Conservation (phyloP, 2,329 filamentous ascomycete species). For the Escovopsis sp. region DNA sequence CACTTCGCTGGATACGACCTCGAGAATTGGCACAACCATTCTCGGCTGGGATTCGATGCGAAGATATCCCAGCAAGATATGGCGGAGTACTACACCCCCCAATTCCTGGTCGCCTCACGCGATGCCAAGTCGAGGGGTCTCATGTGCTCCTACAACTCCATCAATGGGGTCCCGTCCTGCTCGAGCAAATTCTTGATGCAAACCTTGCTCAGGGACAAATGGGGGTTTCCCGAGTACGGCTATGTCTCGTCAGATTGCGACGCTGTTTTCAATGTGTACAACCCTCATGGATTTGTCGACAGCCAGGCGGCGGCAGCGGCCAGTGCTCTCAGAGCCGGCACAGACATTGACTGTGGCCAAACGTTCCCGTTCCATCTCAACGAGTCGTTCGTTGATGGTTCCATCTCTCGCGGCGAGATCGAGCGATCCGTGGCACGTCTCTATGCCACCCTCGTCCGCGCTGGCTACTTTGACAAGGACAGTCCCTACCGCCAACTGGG, state of each 20-base stretch:
- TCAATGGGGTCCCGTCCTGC: conserved; percentile 52
- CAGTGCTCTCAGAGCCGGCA: conserved; percentile 18
- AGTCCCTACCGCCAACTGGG: conserved; percentile 17
- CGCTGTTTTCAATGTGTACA: conserved; percentile 42
- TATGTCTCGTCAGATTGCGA: conserved; percentile 52
- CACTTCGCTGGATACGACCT: conserved; percentile 44
- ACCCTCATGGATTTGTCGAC: conserved; percentile 21
- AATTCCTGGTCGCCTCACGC: conserved; percentile 27
- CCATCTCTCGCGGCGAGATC: conserved; percentile 5
- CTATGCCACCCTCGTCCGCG: conserved; percentile 4
- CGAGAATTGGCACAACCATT: conserved; percentile 24
- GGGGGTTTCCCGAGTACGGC: conserved; percentile 46
- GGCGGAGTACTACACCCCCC: conserved; percentile 50
- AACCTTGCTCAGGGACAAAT: conserved; percentile 47
- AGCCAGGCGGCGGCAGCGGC: conserved; percentile 19
- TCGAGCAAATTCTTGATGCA: conserved; percentile 46
- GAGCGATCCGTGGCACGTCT: conserved; percentile 3
- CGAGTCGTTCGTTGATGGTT: conserved; percentile 3
- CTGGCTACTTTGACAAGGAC: conserved; percentile 4
- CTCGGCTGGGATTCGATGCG: conserved; percentile 38
- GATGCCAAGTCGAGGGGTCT: conserved; percentile 45
- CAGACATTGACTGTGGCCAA: conserved; percentile 11
- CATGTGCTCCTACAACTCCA: conserved; percentile 47
- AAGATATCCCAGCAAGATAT: conserved; percentile 45
- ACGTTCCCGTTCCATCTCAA: conserved; percentile 5